These are phyloP conservation scores for Pisolithus marmoratus DNA, from an alignment of 768 basidiomycete genomes.

Conservation along the genomic window DNA sequence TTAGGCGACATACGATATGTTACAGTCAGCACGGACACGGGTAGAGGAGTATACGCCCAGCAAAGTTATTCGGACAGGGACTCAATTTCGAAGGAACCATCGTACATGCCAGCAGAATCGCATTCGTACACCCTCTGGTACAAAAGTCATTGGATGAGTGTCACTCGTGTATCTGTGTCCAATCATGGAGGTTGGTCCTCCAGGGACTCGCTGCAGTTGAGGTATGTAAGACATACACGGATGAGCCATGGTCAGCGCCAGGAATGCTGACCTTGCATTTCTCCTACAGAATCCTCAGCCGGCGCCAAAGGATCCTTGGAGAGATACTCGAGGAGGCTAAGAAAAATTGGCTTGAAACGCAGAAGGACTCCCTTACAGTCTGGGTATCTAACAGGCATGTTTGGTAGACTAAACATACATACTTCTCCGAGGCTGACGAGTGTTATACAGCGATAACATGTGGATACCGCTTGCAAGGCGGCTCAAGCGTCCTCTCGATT, in stretches of 20 bases:
- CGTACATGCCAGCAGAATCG: slow-evolving; percentile 30
- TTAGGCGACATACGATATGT: slow-evolving; percentile 42
- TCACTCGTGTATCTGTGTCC: slow-evolving; percentile 18
- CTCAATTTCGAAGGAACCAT: slow-evolving; percentile 22
- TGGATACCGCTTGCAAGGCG: slow-evolving; percentile 56
- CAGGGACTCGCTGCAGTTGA: slow-evolving; percentile 19
- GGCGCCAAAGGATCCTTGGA: slow-evolving; percentile 41
- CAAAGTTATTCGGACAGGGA: slow-evolving; percentile 16
- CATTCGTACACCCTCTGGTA: slow-evolving; percentile 32
- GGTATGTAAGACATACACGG: slow-evolving; percentile 4
- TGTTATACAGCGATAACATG: slow-evolving; percentile 13
- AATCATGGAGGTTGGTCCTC: slow-evolving; percentile 12
- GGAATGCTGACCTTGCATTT: neutral
- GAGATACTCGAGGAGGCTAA: slow-evolving; percentile 52
- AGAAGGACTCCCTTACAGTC: slow-evolving; percentile 47
- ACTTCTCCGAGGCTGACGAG: too few species aligned
- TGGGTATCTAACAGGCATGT: slow-evolving; percentile 43
- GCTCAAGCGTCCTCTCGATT: slow-evolving; percentile 58
- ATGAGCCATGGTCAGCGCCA: neutral
- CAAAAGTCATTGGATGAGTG: slow-evolving; percentile 26
- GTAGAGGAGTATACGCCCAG: slow-evolving; percentile 28
- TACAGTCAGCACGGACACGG: slow-evolving; percentile 40
- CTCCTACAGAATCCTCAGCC: slow-evolving; percentile 45
- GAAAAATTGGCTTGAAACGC: slow-evolving; percentile 42
- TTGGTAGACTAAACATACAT: neutral